Conservation (phyloP, 192 early-diverging fungal genomes). For the Obelidium mucronatum region DNA sequence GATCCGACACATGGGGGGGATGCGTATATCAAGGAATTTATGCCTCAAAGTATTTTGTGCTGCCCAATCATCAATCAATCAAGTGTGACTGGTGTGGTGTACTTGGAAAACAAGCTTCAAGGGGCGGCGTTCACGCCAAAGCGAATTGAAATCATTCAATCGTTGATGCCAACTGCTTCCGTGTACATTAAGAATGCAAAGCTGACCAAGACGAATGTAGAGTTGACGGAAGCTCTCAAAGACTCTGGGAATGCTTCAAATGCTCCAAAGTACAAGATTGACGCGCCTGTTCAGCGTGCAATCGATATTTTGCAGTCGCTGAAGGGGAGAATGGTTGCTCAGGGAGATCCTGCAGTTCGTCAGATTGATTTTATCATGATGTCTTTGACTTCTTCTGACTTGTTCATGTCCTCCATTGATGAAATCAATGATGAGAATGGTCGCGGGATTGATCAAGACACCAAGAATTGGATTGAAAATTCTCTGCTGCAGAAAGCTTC, state of each 20-base stretch:
- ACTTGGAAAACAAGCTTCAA: slow-evolving; percentile 59
- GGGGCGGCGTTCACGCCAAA: slow-evolving; percentile 50
- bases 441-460: slow-evolving; percentile 58
- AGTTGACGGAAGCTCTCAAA: slow-evolving; percentile 50
- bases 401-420: slow-evolving; percentile 61
- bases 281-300: slow-evolving; percentile 59
- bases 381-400: slow-evolving; percentile 53
- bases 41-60: slow-evolving; percentile 57
- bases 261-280: slow-evolving; percentile 59
- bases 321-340: slow-evolving; percentile 43
- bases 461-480: slow-evolving; percentile 61
- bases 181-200: slow-evolving; percentile 62
- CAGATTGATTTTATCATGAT: slow-evolving; percentile 58
- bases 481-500: slow-evolving; percentile 53
- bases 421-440: slow-evolving; percentile 62
- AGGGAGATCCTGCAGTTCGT: slow-evolving; percentile 45
- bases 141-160: slow-evolving; percentile 54
- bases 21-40: slow-evolving; percentile 46
- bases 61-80: slow-evolving; percentile 62
- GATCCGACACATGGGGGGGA: slow-evolving; percentile 50
- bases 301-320: slow-evolving; percentile 55
- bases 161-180: slow-evolving; percentile 56
- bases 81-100: slow-evolving; percentile 52
- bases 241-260: slow-evolving; percentile 37
- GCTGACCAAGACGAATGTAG: slow-evolving; percentile 53